Conservation (phyloP, 768 basidiomycete species). For the Botryobasidium botryosum region DNA sequence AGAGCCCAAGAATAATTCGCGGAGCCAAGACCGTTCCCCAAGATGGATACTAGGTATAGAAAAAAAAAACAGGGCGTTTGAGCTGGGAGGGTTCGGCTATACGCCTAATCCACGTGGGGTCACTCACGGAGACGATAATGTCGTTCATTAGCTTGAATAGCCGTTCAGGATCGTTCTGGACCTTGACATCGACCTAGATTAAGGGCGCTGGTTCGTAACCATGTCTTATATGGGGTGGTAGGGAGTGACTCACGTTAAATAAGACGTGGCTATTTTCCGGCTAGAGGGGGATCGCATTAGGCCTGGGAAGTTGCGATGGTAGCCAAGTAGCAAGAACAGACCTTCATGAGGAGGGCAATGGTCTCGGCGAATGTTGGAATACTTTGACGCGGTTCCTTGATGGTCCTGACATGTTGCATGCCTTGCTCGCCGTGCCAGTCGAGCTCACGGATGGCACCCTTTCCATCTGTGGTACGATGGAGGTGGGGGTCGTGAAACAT, state of each 20-base stretch:
- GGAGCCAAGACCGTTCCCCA: slow-evolving; percentile 70
- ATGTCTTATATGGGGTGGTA: slow-evolving; percentile 26
- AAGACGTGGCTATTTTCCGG: slow-evolving; percentile 22
- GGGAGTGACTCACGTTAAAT: slow-evolving; percentile 21
- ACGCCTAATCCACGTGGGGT: too few species aligned
- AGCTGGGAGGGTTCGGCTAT: too few species aligned
- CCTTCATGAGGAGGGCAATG: slow-evolving; percentile 60
- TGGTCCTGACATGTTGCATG: slow-evolving; percentile 65
- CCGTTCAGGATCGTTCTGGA: slow-evolving; percentile 77
- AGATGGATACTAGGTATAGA: slow-evolving; percentile 37
- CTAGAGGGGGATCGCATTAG: not conserved
- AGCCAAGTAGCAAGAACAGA: slow-evolving; percentile 16
- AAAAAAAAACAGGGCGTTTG: too few species aligned
- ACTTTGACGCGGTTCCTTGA: slow-evolving; percentile 61
- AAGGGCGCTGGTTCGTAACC: slow-evolving; percentile 57
- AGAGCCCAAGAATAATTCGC: slow-evolving; percentile 63
- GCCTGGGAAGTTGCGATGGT: not conserved
- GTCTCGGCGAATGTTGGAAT: slow-evolving; percentile 88
- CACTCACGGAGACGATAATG: too few species aligned
- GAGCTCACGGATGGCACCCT: slow-evolving; percentile 49
- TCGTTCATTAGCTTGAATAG: slow-evolving; percentile 66
- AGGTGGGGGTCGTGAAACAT: slow-evolving; percentile 93
- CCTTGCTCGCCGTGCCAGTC: slow-evolving; percentile 54
- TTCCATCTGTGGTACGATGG: slow-evolving; percentile 69
- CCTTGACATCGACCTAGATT: slow-evolving; percentile 90